These are phyloP conservation scores for Laburnicola sp. DNA, from an alignment of 2,329 filamentous ascomycete genomes.

Conservation along the genomic window DNA sequence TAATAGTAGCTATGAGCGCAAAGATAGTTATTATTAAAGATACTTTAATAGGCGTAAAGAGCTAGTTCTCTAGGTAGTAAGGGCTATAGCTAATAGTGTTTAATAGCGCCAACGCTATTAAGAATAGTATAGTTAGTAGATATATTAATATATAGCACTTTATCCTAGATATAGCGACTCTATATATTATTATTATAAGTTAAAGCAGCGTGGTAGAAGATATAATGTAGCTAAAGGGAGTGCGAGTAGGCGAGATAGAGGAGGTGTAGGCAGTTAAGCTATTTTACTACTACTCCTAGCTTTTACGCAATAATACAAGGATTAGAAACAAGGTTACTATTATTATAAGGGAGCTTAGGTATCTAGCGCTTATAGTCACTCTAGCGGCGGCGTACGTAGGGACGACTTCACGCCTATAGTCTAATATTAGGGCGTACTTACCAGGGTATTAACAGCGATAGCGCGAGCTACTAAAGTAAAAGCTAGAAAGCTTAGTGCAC, in stretches of 20 bases:
- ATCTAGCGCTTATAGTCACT: constrained; percentile 21
- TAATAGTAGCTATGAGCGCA: no score
- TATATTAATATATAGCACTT: constrained; percentile 20
- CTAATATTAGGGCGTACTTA: constrained; percentile 16
- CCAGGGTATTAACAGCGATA: constrained; percentile 17
- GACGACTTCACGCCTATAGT: constrained; percentile 18
- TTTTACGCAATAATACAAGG: constrained; percentile 5
- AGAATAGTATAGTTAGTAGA: constrained; percentile 10
- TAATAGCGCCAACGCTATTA: constrained; percentile 21
- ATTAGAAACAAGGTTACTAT: constrained; percentile 4
- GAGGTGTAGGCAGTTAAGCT: no score
- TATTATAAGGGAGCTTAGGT: constrained; percentile 24
- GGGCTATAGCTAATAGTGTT: constrained; percentile 22
- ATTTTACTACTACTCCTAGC: not conserved
- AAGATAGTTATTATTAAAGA: constrained; percentile 11
- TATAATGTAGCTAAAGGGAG: no score
- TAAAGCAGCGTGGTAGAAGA: constrained; percentile 7
- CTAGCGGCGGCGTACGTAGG: constrained; percentile 11
- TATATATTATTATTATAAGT: constrained; percentile 18
- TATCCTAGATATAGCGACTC: constrained; percentile 11
- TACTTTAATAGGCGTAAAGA: constrained; percentile 22
- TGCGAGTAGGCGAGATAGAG: rapidly evolving
- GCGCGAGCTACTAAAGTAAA: constrained; percentile 18
- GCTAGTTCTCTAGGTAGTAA: constrained; percentile 14
- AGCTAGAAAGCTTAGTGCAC: constrained; percentile 16